A percentile compares a stretch with the other conserved stretches of the same genome.
Evolutionary conservation across 2,329 filamentous ascomycete species (phyloP).

Genomic region (Tolypocladium endophyticum): DNA sequence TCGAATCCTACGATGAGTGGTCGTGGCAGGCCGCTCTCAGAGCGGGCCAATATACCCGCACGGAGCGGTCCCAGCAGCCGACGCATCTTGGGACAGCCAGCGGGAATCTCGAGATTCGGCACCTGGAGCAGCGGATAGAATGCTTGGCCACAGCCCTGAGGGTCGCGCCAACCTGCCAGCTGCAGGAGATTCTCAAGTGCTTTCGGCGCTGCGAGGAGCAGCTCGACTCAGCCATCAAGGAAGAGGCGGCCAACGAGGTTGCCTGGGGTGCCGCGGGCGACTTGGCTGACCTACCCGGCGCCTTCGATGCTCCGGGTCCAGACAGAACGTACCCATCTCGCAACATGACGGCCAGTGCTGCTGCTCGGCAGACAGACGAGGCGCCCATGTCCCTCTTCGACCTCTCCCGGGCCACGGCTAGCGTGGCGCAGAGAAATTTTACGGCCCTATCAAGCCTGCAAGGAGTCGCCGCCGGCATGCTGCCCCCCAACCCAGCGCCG

Average conservation of each 20-base stretch:
- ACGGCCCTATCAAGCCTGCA: conserved; percentile 43
- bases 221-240: conserved; percentile 53
- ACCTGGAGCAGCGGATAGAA: conserved; percentile 72
- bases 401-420: conserved; percentile 49
- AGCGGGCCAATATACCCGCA: conserved; percentile 63
- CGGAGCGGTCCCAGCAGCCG: conserved; percentile 38
- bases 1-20: conserved; percentile 44
- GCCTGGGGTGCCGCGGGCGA: conserved; percentile 61
- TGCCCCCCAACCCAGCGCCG: conserved; percentile 5
- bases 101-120: conserved; percentile 52
- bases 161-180: conserved; percentile 56
- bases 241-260: conserved; percentile 58
- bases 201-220: conserved; percentile 74
- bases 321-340: conserved; percentile 15
- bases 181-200: conserved; percentile 65
- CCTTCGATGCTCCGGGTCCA: conserved; percentile 29
- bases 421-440: conserved; percentile 47
- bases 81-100: conserved; percentile 51
- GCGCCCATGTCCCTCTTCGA: conserved; percentile 57
- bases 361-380: conserved; percentile 34
- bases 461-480: conserved; percentile 10
- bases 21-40: conserved; percentile 71
- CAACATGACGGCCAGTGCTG: conserved; percentile 22
- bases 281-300: conserved; percentile 43
- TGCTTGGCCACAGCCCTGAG: conserved; percentile 66